Evolutionary conservation across 805 yeast genomes (phyloP).

Genomic region (Candida verbasci): DNA sequence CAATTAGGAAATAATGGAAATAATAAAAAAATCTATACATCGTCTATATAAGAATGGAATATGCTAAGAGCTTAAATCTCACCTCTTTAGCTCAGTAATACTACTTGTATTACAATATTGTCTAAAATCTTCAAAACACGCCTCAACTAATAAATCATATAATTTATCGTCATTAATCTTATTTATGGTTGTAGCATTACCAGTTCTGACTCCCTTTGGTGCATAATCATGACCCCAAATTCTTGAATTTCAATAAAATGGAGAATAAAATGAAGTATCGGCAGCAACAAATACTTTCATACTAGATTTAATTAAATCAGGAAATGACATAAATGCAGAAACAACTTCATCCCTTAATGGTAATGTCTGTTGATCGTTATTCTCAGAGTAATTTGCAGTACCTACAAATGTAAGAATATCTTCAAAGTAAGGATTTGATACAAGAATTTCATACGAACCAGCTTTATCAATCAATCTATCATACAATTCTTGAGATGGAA

Average conservation of each 20-base stretch:
- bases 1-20: too few relatives aligned
- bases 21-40: too few relatives aligned
- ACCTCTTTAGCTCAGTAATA: too few relatives aligned
- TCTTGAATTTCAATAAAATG: conserved; percentile 39
- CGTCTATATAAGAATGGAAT: too few relatives aligned
- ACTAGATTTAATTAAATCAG: conserved; percentile 28
- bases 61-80: too few relatives aligned
- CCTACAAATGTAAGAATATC: conserved; percentile 25
- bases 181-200: conserved; percentile 34
- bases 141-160: conserved; percentile 25
- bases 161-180: conserved; percentile 25
- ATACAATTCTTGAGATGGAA: conserved; percentile 34
- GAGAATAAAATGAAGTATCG: conserved; percentile 37
- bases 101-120: conserved; percentile 35
- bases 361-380: conserved; percentile 25
- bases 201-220: conserved; percentile 29
- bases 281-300: conserved; percentile 29
- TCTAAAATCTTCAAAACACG: conserved; percentile 33
- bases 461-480: conserved; percentile 31
- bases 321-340: conserved; percentile 30
- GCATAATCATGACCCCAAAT: conserved; percentile 34
- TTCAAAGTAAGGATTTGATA: conserved; percentile 22
- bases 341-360: conserved; percentile 45
- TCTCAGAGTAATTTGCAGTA: conserved; percentile 29
- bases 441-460: conserved; percentile 25